Evolutionary conservation across 768 basidiomycete species (phyloP), one percentile per base, ranked within the genome.

Genomic region (Boletus fagicola): DNA sequence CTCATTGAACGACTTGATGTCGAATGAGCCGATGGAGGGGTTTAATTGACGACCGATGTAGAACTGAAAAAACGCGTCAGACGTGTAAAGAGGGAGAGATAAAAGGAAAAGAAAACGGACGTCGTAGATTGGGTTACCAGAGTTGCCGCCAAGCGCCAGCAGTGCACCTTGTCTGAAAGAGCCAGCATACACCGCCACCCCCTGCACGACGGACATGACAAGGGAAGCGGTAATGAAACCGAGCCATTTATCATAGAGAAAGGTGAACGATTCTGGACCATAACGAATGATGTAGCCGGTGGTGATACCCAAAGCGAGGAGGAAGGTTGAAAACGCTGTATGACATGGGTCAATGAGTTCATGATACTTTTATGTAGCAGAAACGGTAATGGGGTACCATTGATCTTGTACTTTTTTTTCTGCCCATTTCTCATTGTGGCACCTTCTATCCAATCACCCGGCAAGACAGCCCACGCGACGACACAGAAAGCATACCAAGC

Each of bases 21-120:
- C 88, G 74, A 94, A 83, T 18, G 76, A 77, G 40, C 89, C 87
- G 54, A 93, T 83, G 1, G 85, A 83, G 0, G 97, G 97, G 73
- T 98, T 98, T 55, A 99, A 77, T 66, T 92, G 89, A 50, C 94
- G 89, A n/a, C 94, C 94, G 60, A 96, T 94, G 75, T 82, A 96
- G 75, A 90, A 95, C 92, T 95, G 59, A 31, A 16, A 43, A 28
- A 22, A n/a, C 3, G 15, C 9, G 40, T 65, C 45, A 67, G 30
- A 42, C 7, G 16, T 7, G 30, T 0, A n/a, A 30, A 28, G 8
- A 26, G 4, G 5, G 12, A 18, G 2, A 20, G 2, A 16, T 3
- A 6, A 8, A 20, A 43, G 44, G 36, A 2, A 43, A 53, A 46
- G 8, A 7, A 36, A 30, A 77, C 91, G 49, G 62, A 96, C 95